A percentile compares a stretch with the other conserved stretches of the same genome.
phyloP scores from a whole-genome alignment of 768 basidiomycete species.

The Pholiota conissans region DNA sequence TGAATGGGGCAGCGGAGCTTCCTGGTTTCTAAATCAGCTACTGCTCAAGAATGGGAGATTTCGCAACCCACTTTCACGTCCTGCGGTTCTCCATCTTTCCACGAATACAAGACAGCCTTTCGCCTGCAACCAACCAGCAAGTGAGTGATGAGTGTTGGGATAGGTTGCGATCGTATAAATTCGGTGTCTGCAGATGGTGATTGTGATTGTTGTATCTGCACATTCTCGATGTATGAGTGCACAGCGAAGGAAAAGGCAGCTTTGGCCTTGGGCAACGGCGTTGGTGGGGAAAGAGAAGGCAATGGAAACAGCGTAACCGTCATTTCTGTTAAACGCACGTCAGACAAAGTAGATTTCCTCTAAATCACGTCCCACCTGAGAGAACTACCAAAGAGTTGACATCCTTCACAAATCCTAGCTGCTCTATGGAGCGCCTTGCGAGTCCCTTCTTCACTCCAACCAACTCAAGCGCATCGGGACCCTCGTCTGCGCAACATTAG shows the following conservation, averaged over 20 bases:
- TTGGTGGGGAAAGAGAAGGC: constrained; percentile 69
- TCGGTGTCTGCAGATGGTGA: constrained; percentile 24
- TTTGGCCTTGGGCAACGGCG: constrained; percentile 74
- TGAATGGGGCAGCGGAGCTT: constrained; percentile 83
- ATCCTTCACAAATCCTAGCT: constrained; percentile 82
- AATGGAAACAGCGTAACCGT: constrained; percentile 74
- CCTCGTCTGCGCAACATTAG: constrained; percentile 17
- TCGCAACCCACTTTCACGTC: constrained; percentile 55
- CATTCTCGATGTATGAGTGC: constrained; percentile 58
- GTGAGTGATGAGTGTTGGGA: constrained; percentile 70
- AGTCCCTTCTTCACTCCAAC: constrained; percentile 69
- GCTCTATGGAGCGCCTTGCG: constrained; percentile 76
- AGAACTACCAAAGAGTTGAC: constrained; percentile 84
- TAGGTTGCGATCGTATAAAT: constrained; percentile 39
- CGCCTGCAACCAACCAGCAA: constrained; percentile 85
- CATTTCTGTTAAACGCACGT: constrained; percentile 49
- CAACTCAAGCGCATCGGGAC: constrained; percentile 37
- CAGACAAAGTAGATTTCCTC: constrained; percentile 1
- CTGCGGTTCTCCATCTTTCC: constrained; percentile 83
- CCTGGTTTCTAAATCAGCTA: constrained; percentile 43
- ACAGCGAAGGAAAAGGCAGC: constrained; percentile 82
- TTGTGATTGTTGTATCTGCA: constrained; percentile 25
- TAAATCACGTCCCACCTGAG: constrained; percentile 56
- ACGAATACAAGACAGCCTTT: constrained; percentile 81
- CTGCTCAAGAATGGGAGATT: background rate